phyloP scores from a whole-genome alignment of 441 rosid species.

The Populus hybrid region DNA sequence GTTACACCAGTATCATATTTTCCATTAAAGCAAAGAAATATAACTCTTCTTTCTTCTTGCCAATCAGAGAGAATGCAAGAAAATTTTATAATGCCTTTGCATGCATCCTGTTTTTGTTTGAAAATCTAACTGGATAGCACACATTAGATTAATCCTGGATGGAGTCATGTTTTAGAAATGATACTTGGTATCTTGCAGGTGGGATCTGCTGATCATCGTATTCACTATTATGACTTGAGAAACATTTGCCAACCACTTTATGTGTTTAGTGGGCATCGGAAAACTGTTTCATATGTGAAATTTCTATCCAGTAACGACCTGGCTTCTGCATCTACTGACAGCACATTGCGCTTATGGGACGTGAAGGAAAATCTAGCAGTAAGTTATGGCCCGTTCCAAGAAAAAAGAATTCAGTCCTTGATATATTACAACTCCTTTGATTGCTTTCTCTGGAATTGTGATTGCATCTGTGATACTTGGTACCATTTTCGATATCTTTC shows the following conservation, averaged over 20 bases:
- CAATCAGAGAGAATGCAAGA: too few species aligned
- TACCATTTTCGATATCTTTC: not conserved
- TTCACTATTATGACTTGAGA: slow-evolving; percentile 73
- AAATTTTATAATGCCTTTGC: too few species aligned
- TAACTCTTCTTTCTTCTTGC: too few species aligned
- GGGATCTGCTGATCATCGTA: slow-evolving; percentile 85
- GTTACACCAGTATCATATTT: too few species aligned
- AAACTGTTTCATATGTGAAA: slow-evolving; percentile 86
- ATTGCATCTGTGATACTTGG: too few species aligned
- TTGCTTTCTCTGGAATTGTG: too few species aligned
- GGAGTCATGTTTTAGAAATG: not conserved
- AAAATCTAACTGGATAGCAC: not conserved
- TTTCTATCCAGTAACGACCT: slow-evolving; percentile 73
- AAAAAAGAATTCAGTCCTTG: too few species aligned
- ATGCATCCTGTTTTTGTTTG: not conserved
- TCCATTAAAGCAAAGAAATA: too few species aligned
- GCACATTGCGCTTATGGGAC: slow-evolving; percentile 79
- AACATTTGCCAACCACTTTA: slow-evolving; percentile 68
- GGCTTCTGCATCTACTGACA: slow-evolving; percentile 86
- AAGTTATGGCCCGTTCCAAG: slow-evolving; percentile 18
- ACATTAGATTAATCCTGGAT: not conserved
- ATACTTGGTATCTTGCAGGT: slow-evolving; percentile 44
- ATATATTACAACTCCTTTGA: too few species aligned
- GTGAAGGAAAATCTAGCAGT: slow-evolving; percentile 72
- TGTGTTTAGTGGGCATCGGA: slow-evolving; percentile 75